These are phyloP conservation scores for Bolboschoenoplectus hybrid DNA, from an alignment of 202 grass and related monocot genomes.

Conservation along the genomic window DNA sequence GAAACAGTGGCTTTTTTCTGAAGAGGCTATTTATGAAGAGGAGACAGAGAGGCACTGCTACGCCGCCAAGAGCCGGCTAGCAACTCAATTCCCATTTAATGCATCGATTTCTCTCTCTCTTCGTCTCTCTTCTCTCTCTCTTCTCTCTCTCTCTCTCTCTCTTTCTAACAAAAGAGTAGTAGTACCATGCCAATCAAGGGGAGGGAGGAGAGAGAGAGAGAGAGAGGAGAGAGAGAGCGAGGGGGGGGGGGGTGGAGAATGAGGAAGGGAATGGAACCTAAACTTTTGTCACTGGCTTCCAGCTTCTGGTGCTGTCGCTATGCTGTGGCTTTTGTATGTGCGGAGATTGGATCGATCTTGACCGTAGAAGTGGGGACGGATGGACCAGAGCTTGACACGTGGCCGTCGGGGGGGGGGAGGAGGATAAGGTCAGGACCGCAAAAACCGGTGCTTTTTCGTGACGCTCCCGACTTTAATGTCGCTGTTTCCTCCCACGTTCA, in stretches of 20 bases:
- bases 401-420: no score
- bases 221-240: constrained; percentile 4
- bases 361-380: not conserved
- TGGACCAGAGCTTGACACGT: not conserved
- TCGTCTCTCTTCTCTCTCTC: not conserved
- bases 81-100: constrained; percentile 83
- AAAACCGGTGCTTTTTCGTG: constrained; percentile 37
- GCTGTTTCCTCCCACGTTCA: constrained; percentile 31
- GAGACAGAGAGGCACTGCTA: constrained; percentile 77
- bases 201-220: not conserved
- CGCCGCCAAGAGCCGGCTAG: constrained; percentile 77
- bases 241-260: constrained; percentile 30
- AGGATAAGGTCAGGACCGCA: not conserved
- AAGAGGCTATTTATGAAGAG: constrained; percentile 64
- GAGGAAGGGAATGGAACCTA: constrained; percentile 42
- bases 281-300: constrained; percentile 45
- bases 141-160: not conserved
- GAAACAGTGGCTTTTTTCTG: constrained; percentile 36
- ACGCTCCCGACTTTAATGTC: constrained; percentile 41
- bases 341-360: not conserved
- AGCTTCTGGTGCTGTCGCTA: constrained; percentile 36
- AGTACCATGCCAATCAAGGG: constrained; percentile 36
- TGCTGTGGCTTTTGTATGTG: constrained; percentile 21
- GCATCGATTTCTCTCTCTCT: constrained; percentile 27
- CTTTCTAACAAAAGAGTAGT: constrained; percentile 32